Evolutionary conservation across 305 asterid genomes (phyloP).

Genomic region (Solanum hybrid): DNA sequence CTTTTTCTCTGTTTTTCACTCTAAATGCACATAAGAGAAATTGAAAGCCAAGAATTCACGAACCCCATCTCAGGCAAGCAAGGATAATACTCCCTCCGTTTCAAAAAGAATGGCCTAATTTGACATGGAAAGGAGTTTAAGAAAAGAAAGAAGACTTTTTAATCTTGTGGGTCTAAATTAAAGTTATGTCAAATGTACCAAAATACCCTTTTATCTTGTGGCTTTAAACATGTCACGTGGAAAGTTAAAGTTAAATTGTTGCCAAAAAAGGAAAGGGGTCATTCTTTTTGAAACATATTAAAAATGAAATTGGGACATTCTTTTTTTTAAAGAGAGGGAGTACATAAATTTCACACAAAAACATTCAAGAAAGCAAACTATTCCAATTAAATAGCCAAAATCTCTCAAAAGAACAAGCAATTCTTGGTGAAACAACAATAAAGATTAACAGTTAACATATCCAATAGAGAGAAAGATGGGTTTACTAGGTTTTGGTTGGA

Average conservation of each 20-base stretch:
- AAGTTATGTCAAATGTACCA: too few relatives aligned
- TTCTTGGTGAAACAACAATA: not conserved
- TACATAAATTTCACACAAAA: not conserved
- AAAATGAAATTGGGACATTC: too few relatives aligned
- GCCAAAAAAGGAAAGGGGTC: too few relatives aligned
- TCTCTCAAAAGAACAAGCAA: not conserved
- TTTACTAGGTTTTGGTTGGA: slow-evolving; percentile 39
- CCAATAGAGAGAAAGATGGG: not conserved
- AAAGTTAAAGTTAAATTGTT: too few relatives aligned
- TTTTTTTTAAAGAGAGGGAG: too few relatives aligned
- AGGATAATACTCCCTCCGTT: not conserved
- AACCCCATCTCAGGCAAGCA: not conserved
- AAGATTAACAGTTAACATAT: not conserved
- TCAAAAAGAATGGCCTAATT: too few relatives aligned
- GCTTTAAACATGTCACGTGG: too few relatives aligned
- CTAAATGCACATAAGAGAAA: not conserved
- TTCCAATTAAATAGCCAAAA: not conserved
- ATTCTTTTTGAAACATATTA: too few relatives aligned
- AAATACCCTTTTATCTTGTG: too few relatives aligned
- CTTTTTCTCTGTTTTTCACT: not conserved
- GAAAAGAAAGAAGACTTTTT: too few relatives aligned
- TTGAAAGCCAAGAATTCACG: not conserved
- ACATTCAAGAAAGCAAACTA: not conserved
- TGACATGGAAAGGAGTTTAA: too few relatives aligned
- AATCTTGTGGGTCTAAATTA: too few relatives aligned